Percentiles rank a stretch among this genome's conserved stretches.
phyloP scores from a whole-genome alignment of 1,139 yeast species.

The Geotrichum siamense region DNA sequence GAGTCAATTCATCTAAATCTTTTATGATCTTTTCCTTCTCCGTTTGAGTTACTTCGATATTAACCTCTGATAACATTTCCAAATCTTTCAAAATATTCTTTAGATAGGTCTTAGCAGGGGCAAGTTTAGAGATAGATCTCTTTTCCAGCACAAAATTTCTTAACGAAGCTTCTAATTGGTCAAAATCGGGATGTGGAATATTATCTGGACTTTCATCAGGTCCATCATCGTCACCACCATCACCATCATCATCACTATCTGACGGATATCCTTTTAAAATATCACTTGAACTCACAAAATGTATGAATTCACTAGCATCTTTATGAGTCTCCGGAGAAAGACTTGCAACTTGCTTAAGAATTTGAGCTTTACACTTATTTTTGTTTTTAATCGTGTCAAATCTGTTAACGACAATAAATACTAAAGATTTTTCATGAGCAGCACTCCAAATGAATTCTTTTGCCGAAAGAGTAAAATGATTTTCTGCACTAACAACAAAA shows the following conservation, averaged over 20 bases:
- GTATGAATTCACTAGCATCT: slow-evolving; percentile 84
- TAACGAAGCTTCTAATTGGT: slow-evolving; percentile 72
- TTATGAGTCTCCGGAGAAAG: slow-evolving; percentile 89
- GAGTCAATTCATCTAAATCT: slow-evolving; percentile 43
- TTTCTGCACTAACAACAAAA: slow-evolving; percentile 93
- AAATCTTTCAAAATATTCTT: slow-evolving; percentile 63
- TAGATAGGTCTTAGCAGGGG: slow-evolving; percentile 87
- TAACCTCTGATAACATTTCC: slow-evolving; percentile 50
- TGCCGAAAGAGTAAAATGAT: slow-evolving; percentile 90
- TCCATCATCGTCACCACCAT: slow-evolving; percentile 35
- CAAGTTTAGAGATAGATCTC: slow-evolving; percentile 76
- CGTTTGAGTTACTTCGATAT: slow-evolving; percentile 46
- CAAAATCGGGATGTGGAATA: slow-evolving; percentile 57
- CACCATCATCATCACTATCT: slow-evolving; percentile 38
- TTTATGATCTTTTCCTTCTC: slow-evolving; percentile 40
- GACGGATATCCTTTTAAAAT: slow-evolving; percentile 30
- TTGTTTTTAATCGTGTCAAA: slow-evolving; percentile 81
- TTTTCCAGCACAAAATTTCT: slow-evolving; percentile 84
- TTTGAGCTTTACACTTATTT: slow-evolving; percentile 64
- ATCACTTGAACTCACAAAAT: slow-evolving; percentile 69
- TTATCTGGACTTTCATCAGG: slow-evolving; percentile 32
- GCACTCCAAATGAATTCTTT: slow-evolving; percentile 89
- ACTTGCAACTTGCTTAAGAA: slow-evolving; percentile 78
- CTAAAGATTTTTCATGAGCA: slow-evolving; percentile 83
- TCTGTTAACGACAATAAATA: slow-evolving; percentile 88